Evolutionary conservation across 2,329 filamentous ascomycete genomes (phyloP).

Genomic region (Blastomyces silverae): DNA sequence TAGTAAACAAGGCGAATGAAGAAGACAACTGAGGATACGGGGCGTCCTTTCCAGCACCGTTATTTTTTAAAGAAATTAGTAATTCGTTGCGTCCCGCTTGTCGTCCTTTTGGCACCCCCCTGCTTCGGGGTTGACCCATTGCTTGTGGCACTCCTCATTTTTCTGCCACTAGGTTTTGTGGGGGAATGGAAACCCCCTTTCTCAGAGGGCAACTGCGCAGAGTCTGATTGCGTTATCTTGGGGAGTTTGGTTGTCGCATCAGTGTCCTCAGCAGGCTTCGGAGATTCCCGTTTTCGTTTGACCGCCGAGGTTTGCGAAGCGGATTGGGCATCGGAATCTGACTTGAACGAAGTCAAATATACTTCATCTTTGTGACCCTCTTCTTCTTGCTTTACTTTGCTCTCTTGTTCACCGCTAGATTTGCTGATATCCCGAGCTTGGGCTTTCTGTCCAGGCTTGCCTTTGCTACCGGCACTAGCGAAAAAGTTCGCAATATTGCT

Average conservation of each 20-base stretch:
- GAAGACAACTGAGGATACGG: background rate
- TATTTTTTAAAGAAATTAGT: conserved; percentile 44
- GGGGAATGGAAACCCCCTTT: conserved; percentile 20
- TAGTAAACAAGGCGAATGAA: background rate
- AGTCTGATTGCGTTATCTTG: conserved; percentile 15
- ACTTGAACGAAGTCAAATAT: conserved; percentile 13
- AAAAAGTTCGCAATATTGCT: conserved; percentile 94
- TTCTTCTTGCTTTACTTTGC: conserved; percentile 34
- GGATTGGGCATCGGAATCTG: conserved; percentile 19
- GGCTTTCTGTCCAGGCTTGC: conserved; percentile 2
- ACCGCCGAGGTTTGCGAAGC: conserved; percentile 23
- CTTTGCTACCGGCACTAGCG: conserved; percentile 46
- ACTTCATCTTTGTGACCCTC: conserved; percentile 27
- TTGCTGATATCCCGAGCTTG: conserved; percentile 26
- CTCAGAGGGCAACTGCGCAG: background rate
- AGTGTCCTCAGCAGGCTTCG: conserved; percentile 36
- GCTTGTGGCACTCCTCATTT: conserved; percentile 50
- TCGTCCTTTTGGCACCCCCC: conserved; percentile 36
- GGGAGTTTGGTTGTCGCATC: conserved; percentile 25
- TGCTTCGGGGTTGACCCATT: conserved; percentile 47
- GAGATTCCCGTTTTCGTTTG: conserved; percentile 16
- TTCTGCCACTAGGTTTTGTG: conserved; percentile 25
- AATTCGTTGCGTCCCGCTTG: conserved; percentile 48
- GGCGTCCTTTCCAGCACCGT: background rate
- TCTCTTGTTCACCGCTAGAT: conserved; percentile 26